These are phyloP conservation scores for Phytophthora aleatoria DNA, from an alignment of 352 stramenopile genomes.

Conservation along the genomic window DNA sequence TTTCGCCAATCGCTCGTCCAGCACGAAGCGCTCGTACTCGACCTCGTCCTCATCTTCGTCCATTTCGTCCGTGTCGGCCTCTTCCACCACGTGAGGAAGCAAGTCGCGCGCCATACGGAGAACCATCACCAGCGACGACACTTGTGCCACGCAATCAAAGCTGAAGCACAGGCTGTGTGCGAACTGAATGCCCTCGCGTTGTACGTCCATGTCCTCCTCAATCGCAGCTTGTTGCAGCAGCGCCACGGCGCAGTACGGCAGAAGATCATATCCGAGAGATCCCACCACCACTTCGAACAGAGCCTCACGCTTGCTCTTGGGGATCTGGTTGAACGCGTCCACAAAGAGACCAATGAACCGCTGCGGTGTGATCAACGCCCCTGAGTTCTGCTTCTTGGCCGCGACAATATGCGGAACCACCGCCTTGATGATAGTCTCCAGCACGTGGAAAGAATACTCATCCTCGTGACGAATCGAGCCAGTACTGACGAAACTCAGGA, in stretches of 20 bases:
- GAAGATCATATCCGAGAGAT: conserved; percentile 51
- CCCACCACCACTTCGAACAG: conserved; percentile 74
- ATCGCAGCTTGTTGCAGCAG: conserved; percentile 51
- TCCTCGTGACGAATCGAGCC: conserved; percentile 76
- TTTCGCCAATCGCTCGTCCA: conserved; percentile 37
- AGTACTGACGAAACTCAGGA: conserved; percentile 66
- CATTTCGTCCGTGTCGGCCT: conserved; percentile 75
- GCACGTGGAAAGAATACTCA: conserved; percentile 87
- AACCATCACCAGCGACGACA: conserved; percentile 61
- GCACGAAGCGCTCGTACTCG: conserved; percentile 55
- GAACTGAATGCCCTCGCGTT: conserved; percentile 60
- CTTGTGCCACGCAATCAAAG: conserved; percentile 63
- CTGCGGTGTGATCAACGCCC: conserved; percentile 57
- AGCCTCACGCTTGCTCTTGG: conserved; percentile 51
- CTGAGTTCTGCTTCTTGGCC: conserved; percentile 14
- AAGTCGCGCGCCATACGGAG: conserved; percentile 69
- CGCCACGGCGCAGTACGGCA: conserved; percentile 61
- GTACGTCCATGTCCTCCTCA: conserved; percentile 38
- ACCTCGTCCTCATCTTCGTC: conserved; percentile 71
- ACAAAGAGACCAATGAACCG: conserved; percentile 84
- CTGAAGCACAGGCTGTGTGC: conserved; percentile 65
- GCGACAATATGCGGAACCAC: conserved; percentile 80
- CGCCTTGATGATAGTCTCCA: conserved; percentile 85
- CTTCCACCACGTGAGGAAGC: conserved; percentile 65
- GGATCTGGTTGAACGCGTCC: conserved; percentile 71